A percentile compares a stretch with the other conserved stretches of the same genome.
These are phyloP conservation scores for Saccharomycopsis selenospora DNA, from an alignment of 805 yeast species.

Conservation along the genomic window DNA sequence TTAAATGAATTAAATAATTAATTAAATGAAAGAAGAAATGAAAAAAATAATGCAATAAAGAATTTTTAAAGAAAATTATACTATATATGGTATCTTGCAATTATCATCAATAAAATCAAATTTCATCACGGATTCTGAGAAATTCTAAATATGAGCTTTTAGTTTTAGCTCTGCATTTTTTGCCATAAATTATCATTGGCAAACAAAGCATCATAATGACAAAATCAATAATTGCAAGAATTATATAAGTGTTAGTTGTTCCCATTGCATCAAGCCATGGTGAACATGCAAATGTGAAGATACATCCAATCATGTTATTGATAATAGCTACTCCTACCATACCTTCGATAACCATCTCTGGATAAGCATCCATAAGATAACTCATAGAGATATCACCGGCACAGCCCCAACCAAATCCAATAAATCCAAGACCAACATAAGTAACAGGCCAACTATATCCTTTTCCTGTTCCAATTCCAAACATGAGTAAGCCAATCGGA, in stretches of 20 bases:
- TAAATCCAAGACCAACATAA: conserved; percentile 54
- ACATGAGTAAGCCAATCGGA: conserved; percentile 55
- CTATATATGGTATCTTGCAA: too few relatives aligned
- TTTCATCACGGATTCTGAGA: conserved; percentile 44
- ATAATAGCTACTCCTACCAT: conserved; percentile 63
- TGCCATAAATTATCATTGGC: conserved; percentile 57
- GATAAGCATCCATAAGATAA: conserved; percentile 60
- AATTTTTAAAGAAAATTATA: too few relatives aligned
- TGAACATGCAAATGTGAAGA: conserved; percentile 60
- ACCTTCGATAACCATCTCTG: conserved; percentile 62
- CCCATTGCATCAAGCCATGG: conserved; percentile 53
- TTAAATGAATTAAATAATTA: too few relatives aligned
- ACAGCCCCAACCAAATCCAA: conserved; percentile 65
- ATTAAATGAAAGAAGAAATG: too few relatives aligned
- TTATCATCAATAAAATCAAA: too few relatives aligned
- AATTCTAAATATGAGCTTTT: conserved; percentile 46
- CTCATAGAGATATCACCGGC: conserved; percentile 66
- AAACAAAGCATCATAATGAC: conserved; percentile 48
- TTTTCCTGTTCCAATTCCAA: conserved; percentile 58
- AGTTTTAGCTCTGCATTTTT: conserved; percentile 50
- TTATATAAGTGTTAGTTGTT: conserved; percentile 50
- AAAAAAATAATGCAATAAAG: too few relatives aligned
- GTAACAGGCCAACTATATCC: conserved; percentile 46
- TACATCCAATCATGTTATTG: conserved; percentile 56
- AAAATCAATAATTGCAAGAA: conserved; percentile 52